Evolutionary conservation across 768 basidiomycete genomes (phyloP), one percentile per base, ranked within the genome.

Genomic region (Pleurotus platypus): DNA sequence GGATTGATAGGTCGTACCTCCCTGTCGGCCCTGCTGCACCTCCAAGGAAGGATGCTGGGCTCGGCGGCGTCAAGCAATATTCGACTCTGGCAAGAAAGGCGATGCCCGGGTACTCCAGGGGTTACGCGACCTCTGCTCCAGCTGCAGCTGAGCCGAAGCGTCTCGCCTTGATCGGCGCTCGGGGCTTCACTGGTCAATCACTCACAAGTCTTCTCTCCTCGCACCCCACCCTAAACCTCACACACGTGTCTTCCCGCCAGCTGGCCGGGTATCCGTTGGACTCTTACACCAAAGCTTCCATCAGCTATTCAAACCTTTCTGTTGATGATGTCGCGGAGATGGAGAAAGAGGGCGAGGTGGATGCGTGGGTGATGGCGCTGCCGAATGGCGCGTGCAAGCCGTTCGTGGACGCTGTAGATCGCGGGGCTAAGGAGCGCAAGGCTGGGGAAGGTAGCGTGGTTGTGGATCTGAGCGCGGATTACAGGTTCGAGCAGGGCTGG

Each of bases 291-390:
- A 96, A 96, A 71, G 70, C 81, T 0, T 56, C 78, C 1, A 70
- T 98, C 47, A 80, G 69, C 13, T 98, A 97, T 75, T 83, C 85
- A 58, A 92, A 96, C 72, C 79, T 99, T 13, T 87, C 86, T 0
- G 69, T 79, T 8, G 74, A 78, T 57, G 91, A 97, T 62, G 90
- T 98, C 8, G 86, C 92, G 69, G 77, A 74, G 67, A 90, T 99
- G 87, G 97, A 98, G 72, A 86, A 87, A 72, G 76, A 84, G 49
- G 87, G 90, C 7, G 90, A 89, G 66, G 93, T 99, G 15, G 96
- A 99, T 67, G 96, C 94, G 7, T 99, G 97, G 96, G 85, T 98
- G 54, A 95, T 98, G 91, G 97, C 97, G 2, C 81, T 99, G 48
- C 97, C 97, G n/a, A 99, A 98, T 63, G 97, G 97, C 16, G 83